Evolutionary conservation across 2,329 filamentous ascomycete genomes (phyloP).

Genomic region (Aureobasidium vineae): DNA sequence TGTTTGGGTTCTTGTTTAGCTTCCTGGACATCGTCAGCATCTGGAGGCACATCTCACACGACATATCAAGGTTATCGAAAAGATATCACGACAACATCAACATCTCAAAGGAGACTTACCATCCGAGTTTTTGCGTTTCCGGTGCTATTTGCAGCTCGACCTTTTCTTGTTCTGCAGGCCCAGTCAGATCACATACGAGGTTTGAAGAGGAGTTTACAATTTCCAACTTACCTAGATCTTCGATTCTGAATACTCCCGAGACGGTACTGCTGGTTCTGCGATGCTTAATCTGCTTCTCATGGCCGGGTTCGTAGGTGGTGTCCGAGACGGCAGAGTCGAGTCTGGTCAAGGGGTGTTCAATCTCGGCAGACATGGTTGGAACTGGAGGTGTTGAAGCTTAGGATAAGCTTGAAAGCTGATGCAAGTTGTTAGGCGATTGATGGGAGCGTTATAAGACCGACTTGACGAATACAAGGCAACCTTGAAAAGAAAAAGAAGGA

Average conservation of each 20-base stretch:
- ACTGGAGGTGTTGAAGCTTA: slow-evolving; percentile 26
- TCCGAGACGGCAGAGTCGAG: slow-evolving; percentile 90
- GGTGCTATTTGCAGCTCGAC: slow-evolving; percentile 70
- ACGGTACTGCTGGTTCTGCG: slow-evolving; percentile 71
- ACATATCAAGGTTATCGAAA: neutral
- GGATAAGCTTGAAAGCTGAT: slow-evolving; percentile 15
- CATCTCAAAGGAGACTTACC: slow-evolving; percentile 57
- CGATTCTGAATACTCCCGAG: slow-evolving; percentile 75
- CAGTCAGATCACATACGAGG: slow-evolving; percentile 5
- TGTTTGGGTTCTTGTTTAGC: slow-evolving; percentile 79
- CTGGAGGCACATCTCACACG: neutral
- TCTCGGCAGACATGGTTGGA: slow-evolving; percentile 55
- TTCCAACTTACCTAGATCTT: slow-evolving; percentile 71
- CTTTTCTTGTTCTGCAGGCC: slow-evolving; percentile 64
- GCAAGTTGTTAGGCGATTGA: neutral
- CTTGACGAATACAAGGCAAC: slow-evolving; percentile 25
- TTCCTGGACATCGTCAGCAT: slow-evolving; percentile 61
- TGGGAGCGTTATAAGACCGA: slow-evolving; percentile 18
- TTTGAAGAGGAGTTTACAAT: neutral
- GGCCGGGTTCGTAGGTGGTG: slow-evolving; percentile 62
- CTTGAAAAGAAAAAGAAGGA: slow-evolving; percentile 19
- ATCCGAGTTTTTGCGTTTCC: slow-evolving; percentile 85
- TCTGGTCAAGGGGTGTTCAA: slow-evolving; percentile 66
- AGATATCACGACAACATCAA: slow-evolving; percentile 6
- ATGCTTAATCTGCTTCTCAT: slow-evolving; percentile 63